A percentile compares a stretch with the other conserved stretches of the same genome.
Evolutionary conservation across 306 rosid genomes (phyloP).

Genomic region (Prunus armeniaca): DNA sequence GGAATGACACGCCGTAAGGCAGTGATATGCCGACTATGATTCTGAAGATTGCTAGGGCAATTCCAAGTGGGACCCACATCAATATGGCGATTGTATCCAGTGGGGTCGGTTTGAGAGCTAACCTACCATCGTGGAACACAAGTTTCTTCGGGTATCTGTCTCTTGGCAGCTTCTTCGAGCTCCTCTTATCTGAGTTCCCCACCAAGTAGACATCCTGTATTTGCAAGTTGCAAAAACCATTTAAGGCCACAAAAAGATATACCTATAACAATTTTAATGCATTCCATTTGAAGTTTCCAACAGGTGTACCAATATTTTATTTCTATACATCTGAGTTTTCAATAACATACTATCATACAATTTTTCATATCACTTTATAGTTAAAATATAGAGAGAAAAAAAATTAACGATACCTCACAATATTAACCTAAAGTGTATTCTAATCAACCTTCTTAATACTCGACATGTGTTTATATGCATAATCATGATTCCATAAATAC

Average conservation of each 20-base stretch:
- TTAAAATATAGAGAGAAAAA: too few relatives aligned
- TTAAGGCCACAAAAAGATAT: neutral
- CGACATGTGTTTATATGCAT: too few relatives aligned
- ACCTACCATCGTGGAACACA: constrained; percentile 78
- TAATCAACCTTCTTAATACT: too few relatives aligned
- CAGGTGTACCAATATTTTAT: too few relatives aligned
- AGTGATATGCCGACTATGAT: constrained; percentile 23
- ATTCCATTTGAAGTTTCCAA: too few relatives aligned
- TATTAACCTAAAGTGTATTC: too few relatives aligned
- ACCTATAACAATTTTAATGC: too few relatives aligned
- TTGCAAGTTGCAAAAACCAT: neutral
- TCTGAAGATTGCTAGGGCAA: constrained; percentile 45
- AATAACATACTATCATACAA: neutral
- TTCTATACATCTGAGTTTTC: neutral
- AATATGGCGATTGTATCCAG: constrained; percentile 33
- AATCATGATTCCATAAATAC: too few relatives aligned
- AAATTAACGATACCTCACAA: too few relatives aligned
- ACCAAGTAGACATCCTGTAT: constrained; percentile 61
- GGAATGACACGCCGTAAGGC: constrained; percentile 47
- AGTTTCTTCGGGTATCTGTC: constrained; percentile 49
- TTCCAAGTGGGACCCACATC: constrained; percentile 60
- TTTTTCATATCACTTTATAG: neutral
- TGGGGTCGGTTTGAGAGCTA: constrained; percentile 57
- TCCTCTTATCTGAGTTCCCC: constrained; percentile 48
- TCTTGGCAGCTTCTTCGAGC: constrained; percentile 52